Conservation (phyloP, 192 early-diverging fungal genomes). For the Entomortierella parvispora region DNA sequence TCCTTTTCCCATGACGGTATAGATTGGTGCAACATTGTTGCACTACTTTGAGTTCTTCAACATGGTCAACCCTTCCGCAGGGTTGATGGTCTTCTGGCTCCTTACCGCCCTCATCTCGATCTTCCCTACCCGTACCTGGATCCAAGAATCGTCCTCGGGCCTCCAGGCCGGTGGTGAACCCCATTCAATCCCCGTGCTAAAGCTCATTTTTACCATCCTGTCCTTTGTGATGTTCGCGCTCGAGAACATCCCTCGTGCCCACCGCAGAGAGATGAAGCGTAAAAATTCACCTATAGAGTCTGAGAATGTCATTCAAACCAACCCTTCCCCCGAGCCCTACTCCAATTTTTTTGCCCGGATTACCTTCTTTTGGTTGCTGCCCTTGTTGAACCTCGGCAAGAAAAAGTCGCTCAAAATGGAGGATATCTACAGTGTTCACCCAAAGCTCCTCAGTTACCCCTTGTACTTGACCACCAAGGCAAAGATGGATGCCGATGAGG, state of each 20-base stretch:
- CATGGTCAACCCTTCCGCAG: slow-evolving; percentile 48
- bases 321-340: slow-evolving; percentile 37
- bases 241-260: slow-evolving; percentile 53
- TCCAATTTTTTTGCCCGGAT: slow-evolving; percentile 46
- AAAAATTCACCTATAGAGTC: slow-evolving; percentile 7
- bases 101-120: slow-evolving; percentile 35
- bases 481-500: slow-evolving; percentile 40
- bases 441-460: slow-evolving; percentile 43
- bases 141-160: slow-evolving; percentile 14
- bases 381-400: slow-evolving; percentile 44
- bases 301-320: slow-evolving; percentile 1
- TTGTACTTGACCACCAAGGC: slow-evolving; percentile 43
- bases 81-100: slow-evolving; percentile 67
- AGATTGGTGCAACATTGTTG: slow-evolving; percentile 8
- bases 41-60: slow-evolving; percentile 47
- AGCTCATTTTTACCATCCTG: slow-evolving; percentile 33
- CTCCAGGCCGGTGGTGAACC: slow-evolving; percentile 1
- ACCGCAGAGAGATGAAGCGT: slow-evolving; percentile 45
- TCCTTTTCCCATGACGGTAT: background rate
- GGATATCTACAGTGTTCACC: slow-evolving; percentile 44
- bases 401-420: slow-evolving; percentile 35
- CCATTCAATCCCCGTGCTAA: slow-evolving; percentile 35
- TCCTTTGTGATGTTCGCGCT: slow-evolving; percentile 54
- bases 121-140: slow-evolving; percentile 57
- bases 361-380: slow-evolving; percentile 53